Evolutionary conservation across 306 rosid species (phyloP), one percentile per base, ranked within the genome.

Genomic region (Glycyrrhiza uralensis): DNA sequence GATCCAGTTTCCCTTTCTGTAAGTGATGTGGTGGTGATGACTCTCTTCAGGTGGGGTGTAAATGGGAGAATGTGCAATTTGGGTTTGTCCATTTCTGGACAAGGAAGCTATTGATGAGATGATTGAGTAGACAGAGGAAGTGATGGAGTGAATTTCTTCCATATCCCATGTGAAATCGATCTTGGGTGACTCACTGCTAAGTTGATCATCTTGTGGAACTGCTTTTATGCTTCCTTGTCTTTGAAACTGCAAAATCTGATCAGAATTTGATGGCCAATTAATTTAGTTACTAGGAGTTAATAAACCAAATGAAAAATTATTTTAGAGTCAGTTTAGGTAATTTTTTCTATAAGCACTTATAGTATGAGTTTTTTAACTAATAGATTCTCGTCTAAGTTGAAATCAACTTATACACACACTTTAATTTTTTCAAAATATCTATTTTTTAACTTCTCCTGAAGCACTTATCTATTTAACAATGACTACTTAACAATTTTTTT

Each of bases 81-180:
- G 9, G 17, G 54, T 75, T 59, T 76, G 76, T 38, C 69, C 82
- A 54, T 63, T 76, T 66, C 45, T 83, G 54, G 82, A 69, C n/a
- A 87, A 78, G 47, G 97, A 81, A 28, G 87, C 79, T 12, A 65
- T 23, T 7, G 52, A 49, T 49, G 97, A 84, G 56, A 87, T 24
- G 33, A 86, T 75, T 24, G 96, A 85, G 65, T 76, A 80, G 23
- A 66, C 83, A 52, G 97, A 86, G 64, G 96, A 89, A 75, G 84
- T 76, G 7, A 96, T 83, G 79, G 91, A 83, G 74, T 90, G 85
- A 50, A 91, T 89, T 7, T 66, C 36, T 68, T 89, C 96, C 61
- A 87, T 75, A 42, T 91, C 98, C 96, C 98, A 94, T 76, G 87
- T 81, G 75, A 91, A 88, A 76, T 97, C 91, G 60, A 93, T 86